Conservation (phyloP, 1,284 basidiomycete genomes). For the Moniliophthora roreri region DNA sequence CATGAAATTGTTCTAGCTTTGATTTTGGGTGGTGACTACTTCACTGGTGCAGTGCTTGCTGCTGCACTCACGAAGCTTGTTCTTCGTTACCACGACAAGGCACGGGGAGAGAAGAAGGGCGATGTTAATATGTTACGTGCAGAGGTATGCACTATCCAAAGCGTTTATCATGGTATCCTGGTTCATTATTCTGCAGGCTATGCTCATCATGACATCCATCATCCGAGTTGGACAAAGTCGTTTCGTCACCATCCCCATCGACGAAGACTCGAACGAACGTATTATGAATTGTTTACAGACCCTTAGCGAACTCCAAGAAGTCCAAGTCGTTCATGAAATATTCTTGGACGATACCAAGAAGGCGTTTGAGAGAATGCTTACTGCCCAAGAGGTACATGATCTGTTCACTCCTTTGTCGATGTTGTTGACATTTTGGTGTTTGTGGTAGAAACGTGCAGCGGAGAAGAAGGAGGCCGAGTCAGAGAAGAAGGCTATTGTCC, state of each 20-base stretch:
- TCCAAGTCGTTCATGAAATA: conserved; percentile 71
- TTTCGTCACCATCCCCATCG: conserved; percentile 86
- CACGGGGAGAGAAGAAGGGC: conserved; percentile 43
- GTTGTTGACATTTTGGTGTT: conserved; percentile 18
- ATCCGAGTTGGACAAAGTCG: conserved; percentile 94
- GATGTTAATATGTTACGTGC: conserved; percentile 80
- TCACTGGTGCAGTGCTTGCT: conserved; percentile 90
- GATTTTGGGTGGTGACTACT: conserved; percentile 95
- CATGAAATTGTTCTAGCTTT: conserved; percentile 50
- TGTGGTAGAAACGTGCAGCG: conserved; percentile 70
- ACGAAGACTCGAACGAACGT: conserved; percentile 97
- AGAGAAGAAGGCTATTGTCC: conserved; percentile 74
- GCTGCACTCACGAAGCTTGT: conserved; percentile 92
- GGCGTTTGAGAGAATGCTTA: conserved; percentile 94
- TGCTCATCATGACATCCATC: conserved; percentile 98
- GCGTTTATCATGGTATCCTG: conserved; percentile 1
- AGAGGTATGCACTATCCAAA: conserved; percentile 55
- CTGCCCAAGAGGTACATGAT: conserved; percentile 77
- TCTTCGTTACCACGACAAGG: conserved; percentile 73
- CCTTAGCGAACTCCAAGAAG: conserved; percentile 74
- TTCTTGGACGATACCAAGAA: conserved; percentile 93
- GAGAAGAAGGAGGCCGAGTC: conserved; percentile 85
- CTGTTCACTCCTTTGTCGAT: not conserved
- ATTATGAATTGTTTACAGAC: conserved; percentile 98
- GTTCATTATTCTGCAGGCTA: conserved; percentile 58